phyloP scores from a whole-genome alignment of 306 rosid species.

The Prinsepia uniflora region DNA sequence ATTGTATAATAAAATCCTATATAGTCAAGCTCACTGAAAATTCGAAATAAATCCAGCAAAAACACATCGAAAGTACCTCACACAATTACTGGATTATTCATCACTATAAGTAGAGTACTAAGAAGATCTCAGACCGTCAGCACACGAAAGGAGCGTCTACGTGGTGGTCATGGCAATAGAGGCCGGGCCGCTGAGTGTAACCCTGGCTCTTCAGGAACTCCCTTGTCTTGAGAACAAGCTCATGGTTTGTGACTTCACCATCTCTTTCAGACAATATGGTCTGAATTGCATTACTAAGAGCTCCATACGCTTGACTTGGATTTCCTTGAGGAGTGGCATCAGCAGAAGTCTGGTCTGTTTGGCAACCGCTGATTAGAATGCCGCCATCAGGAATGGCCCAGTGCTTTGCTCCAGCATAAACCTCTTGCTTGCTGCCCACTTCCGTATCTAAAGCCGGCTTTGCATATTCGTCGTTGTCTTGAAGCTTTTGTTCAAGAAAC shows the following conservation, averaged over 20 bases:
- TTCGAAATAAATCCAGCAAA: neutral
- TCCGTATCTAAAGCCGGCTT: constrained; percentile 64
- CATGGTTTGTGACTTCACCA: constrained; percentile 48
- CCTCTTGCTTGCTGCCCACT: constrained; percentile 48
- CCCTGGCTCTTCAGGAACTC: constrained; percentile 57
- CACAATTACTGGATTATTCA: neutral
- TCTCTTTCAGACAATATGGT: constrained; percentile 37
- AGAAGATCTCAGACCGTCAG: constrained; percentile 20
- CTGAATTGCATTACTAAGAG: constrained; percentile 72
- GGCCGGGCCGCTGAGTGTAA: constrained; percentile 68
- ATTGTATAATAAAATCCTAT: neutral
- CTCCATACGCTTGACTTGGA: constrained; percentile 54
- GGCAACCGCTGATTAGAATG: constrained; percentile 76
- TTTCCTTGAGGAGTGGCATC: constrained; percentile 67
- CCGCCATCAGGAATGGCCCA: constrained; percentile 37
- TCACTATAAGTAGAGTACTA: neutral
- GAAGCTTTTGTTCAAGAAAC: constrained; percentile 47
- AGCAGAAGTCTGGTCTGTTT: constrained; percentile 70
- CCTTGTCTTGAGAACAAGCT: constrained; percentile 56
- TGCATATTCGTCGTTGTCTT: constrained; percentile 57
- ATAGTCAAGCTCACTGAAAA: neutral
- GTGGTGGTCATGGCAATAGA: constrained; percentile 56
- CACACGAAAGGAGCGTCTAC: constrained; percentile 45
- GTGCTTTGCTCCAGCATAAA: constrained; percentile 49
- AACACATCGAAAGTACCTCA: neutral